Evolutionary conservation across 2,329 filamentous ascomycete genomes (phyloP).

Genomic region (Laburnicola sp.): DNA sequence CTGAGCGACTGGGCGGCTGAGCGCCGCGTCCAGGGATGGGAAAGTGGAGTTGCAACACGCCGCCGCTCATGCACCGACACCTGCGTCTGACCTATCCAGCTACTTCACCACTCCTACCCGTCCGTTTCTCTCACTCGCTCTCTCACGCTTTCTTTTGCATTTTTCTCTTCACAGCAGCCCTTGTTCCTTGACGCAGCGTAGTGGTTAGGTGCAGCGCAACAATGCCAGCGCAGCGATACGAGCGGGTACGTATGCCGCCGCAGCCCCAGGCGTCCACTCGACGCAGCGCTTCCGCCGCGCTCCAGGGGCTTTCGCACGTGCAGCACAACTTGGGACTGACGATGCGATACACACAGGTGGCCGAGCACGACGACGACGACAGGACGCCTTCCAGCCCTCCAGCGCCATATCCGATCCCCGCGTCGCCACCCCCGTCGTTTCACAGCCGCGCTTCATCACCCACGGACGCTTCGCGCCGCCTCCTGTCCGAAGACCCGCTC

Average conservation of each 20-base stretch:
- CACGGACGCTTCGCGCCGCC: constrained; percentile 53
- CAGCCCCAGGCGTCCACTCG: constrained; percentile 13
- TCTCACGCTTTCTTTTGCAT: constrained; percentile 14
- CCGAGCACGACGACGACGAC: constrained; percentile 50
- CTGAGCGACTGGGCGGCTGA: too few relatives aligned
- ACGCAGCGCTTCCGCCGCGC: constrained; percentile 11
- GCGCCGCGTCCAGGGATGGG: too few relatives aligned
- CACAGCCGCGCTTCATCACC: constrained; percentile 78
- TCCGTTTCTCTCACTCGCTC: constrained; percentile 6
- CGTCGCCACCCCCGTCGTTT: constrained; percentile 73
- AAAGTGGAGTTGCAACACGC: too few relatives aligned
- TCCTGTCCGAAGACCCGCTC: constrained; percentile 57
- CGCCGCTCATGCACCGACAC: constrained; percentile 1
- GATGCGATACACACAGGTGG: constrained; percentile 39
- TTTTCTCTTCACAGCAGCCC: constrained; percentile 1
- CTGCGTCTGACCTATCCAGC: constrained; percentile 11
- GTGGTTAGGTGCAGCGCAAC: constrained; percentile 21
- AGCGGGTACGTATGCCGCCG: constrained; percentile 48
- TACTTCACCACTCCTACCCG: neutral
- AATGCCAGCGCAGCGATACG: constrained; percentile 55
- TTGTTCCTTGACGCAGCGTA: constrained; percentile 1
- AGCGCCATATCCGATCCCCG: constrained; percentile 46
- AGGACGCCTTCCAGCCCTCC: constrained; percentile 32
- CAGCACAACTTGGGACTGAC: constrained; percentile 19
- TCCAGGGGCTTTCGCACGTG: constrained; percentile 12